Percentiles rank a stretch among this genome's conserved stretches.
phyloP scores from a whole-genome alignment of 371 early-diverging fungal genomes.

The Umbelopsis sp. region DNA sequence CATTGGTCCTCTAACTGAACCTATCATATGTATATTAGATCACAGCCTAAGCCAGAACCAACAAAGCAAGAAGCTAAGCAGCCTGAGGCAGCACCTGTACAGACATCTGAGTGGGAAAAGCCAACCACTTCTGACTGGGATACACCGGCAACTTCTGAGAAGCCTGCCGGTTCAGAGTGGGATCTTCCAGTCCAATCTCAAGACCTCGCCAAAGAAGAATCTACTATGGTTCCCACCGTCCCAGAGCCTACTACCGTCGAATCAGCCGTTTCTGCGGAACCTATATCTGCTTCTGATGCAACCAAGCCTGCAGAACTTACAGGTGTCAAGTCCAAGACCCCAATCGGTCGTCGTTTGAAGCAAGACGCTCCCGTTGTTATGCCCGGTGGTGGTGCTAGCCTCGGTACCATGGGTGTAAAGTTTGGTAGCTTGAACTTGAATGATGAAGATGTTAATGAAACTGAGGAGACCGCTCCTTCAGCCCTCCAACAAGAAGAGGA shows the following conservation, averaged over 20 bases:
- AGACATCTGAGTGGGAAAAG: conserved; percentile 26
- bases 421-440: conserved; percentile 79
- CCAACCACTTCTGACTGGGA: conserved; percentile 27
- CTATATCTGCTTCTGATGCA: not conserved
- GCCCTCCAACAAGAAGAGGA: conserved; percentile 24
- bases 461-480: conserved; percentile 24
- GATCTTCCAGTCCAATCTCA: conserved; percentile 23
- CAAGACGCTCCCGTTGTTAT: conserved; percentile 90
- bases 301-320: conserved; percentile 2
- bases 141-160: conserved; percentile 25
- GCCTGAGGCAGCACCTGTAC: conserved; percentile 23
- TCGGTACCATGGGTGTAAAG: conserved; percentile 75
- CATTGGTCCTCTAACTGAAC: not conserved
- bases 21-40: conserved; percentile 18
- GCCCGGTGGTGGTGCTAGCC: conserved; percentile 67
- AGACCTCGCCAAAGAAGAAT: conserved; percentile 22
- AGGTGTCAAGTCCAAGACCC: conserved; percentile 8
- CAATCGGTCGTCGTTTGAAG: conserved; percentile 60
- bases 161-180: conserved; percentile 25
- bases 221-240: conserved; percentile 20
- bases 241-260: conserved; percentile 26
- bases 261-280: conserved; percentile 4
- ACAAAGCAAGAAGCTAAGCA: conserved; percentile 26
- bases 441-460: conserved; percentile 30
- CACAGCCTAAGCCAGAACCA: conserved; percentile 51